Conservation (phyloP, 78 protist genomes). For the Dictyostelium citrinum region DNA sequence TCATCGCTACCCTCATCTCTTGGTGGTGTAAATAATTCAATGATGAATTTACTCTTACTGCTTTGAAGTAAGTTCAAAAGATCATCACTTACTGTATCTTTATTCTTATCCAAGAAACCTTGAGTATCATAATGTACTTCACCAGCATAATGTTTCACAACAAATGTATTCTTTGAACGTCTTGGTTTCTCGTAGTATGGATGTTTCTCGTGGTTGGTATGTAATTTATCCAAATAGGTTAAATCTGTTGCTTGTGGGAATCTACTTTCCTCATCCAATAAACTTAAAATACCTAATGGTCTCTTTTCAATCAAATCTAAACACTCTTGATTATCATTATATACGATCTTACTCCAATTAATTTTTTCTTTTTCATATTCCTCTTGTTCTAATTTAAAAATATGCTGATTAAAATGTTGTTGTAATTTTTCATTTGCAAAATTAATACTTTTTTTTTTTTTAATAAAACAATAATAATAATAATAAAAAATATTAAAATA, state of each 20-base stretch:
- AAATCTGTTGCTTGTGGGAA: slow-evolving; percentile 81
- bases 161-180: slow-evolving; percentile 63
- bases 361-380: slow-evolving; percentile 88
- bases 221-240: slow-evolving; percentile 45
- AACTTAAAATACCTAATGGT: slow-evolving; percentile 84
- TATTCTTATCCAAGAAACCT: slow-evolving; percentile 87
- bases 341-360: slow-evolving; percentile 80
- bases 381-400: slow-evolving; percentile 90
- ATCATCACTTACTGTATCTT: slow-evolving; percentile 86
- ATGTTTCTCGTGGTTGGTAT: slow-evolving; percentile 66
- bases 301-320: slow-evolving; percentile 83
- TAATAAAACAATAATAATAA: neutral
- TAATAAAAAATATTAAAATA: slow-evolving; percentile 9
- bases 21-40: slow-evolving; percentile 42
- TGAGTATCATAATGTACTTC: slow-evolving; percentile 79
- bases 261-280: slow-evolving; percentile 90
- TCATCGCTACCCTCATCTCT: slow-evolving; percentile 36
- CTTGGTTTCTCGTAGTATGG: slow-evolving; percentile 67
- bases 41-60: slow-evolving; percentile 61
- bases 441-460: slow-evolving; percentile 74
- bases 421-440: slow-evolving; percentile 95
- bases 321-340: slow-evolving; percentile 84
- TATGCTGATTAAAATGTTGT: slow-evolving; percentile 92
- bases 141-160: slow-evolving; percentile 91
- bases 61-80: slow-evolving; percentile 60